phyloP scores from a whole-genome alignment of 345 rosid genomes.

The Dovyalis caffra region DNA sequence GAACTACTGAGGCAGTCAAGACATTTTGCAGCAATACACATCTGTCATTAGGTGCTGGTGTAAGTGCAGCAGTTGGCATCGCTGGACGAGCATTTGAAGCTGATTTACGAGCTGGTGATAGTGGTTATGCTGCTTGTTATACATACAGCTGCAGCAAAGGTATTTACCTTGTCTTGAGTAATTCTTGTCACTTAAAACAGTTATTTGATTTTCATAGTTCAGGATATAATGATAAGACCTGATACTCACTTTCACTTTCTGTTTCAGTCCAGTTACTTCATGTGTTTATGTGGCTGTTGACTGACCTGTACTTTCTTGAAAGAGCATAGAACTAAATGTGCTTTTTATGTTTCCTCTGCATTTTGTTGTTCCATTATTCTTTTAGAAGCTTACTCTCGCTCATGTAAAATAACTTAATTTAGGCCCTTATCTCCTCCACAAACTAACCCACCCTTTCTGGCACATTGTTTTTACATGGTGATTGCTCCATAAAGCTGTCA shows the following conservation, averaged over 20 bases:
- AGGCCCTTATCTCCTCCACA: neutral
- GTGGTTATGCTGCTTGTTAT: conserved; percentile 94
- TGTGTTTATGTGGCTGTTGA: neutral
- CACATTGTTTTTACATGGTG: neutral
- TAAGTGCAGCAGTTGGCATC: conserved; percentile 84
- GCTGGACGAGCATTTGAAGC: conserved; percentile 89
- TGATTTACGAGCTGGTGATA: conserved; percentile 84
- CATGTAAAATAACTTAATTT: neutral
- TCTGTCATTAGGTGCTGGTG: conserved; percentile 86
- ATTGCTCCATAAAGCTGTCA: neutral
- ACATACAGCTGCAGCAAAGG: conserved; percentile 99
- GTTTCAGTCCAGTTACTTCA: neutral
- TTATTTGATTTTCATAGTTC: neutral
- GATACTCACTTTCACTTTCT: neutral
- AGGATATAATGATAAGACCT: neutral
- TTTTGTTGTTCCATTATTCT: neutral
- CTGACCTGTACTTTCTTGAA: neutral
- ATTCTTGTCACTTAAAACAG: neutral
- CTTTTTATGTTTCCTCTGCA: neutral
- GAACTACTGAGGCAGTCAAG: conserved; percentile 76
- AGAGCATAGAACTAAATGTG: neutral
- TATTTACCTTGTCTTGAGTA: conserved; percentile 18
- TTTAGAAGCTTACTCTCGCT: neutral
- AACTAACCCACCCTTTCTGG: neutral
- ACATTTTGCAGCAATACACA: conserved; percentile 87